Conservation (phyloP, 306 rosid species). For the Dalbergia cochinchinensis region DNA sequence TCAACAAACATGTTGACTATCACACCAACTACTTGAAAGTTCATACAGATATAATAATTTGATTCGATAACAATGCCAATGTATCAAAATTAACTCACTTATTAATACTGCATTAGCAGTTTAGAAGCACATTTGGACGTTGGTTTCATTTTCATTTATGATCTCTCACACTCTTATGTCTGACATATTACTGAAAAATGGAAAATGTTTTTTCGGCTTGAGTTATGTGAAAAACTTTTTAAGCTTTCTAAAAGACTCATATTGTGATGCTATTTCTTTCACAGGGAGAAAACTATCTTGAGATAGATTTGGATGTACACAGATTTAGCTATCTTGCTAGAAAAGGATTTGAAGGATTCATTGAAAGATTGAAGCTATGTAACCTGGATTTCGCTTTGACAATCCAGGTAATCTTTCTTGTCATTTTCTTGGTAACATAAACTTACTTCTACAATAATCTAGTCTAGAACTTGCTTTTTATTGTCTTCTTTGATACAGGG, state of each 20-base stretch:
- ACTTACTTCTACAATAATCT: constrained; percentile 8
- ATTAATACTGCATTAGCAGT: constrained; percentile 4
- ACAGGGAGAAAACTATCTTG: constrained; percentile 97
- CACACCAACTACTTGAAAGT: too few species aligned
- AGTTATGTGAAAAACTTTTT: constrained; percentile 4
- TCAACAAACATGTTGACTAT: too few species aligned
- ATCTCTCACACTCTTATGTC: constrained; percentile 1
- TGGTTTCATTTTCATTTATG: constrained; percentile 30
- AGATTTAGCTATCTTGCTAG: constrained; percentile 92
- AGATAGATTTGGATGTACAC: constrained; percentile 95
- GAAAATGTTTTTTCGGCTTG: constrained; percentile 9
- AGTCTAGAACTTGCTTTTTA: neutral
- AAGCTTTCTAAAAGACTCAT: constrained; percentile 17
- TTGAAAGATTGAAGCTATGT: constrained; percentile 74
- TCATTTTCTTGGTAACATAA: constrained; percentile 16
- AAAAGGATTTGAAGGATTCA: constrained; percentile 90
- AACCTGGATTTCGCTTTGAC: constrained; percentile 87
- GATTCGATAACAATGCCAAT: too few species aligned
- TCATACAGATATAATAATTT: too few species aligned
- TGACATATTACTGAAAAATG: neutral
- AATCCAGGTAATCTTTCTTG: constrained; percentile 73
- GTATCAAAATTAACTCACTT: too few species aligned
- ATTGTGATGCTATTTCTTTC: constrained; percentile 37
- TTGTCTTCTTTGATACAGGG: constrained; percentile 59
- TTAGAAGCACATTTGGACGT: constrained; percentile 5